Evolutionary conservation across 768 basidiomycete genomes (phyloP).

Genomic region (Crepidotus variabilis): DNA sequence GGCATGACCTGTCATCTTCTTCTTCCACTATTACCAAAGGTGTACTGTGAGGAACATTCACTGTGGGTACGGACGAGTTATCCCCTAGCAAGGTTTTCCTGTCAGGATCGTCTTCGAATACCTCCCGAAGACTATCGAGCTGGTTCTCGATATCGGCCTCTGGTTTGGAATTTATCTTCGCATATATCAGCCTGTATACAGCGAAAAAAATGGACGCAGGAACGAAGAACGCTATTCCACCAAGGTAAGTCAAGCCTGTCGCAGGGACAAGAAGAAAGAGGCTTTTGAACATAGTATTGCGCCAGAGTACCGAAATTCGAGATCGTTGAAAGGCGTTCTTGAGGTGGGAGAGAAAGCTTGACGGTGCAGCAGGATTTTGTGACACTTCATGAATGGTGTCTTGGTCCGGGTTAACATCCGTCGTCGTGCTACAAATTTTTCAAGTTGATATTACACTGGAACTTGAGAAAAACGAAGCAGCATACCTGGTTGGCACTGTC

Average conservation of each 20-base stretch:
- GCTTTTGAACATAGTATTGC: too few relatives aligned
- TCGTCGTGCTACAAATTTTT: background rate
- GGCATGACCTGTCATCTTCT: background rate
- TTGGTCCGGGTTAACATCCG: background rate
- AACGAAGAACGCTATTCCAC: background rate
- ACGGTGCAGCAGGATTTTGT: too few relatives aligned
- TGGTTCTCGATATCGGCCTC: background rate
- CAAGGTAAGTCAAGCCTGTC: too few relatives aligned
- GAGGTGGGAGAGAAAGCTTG: too few relatives aligned
- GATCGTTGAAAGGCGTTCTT: too few relatives aligned
- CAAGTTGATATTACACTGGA: background rate
- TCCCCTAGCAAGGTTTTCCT: background rate
- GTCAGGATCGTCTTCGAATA: background rate
- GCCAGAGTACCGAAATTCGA: too few relatives aligned
- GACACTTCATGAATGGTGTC: too few relatives aligned
- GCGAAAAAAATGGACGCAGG: background rate
- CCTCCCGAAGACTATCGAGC: background rate
- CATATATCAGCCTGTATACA: background rate
- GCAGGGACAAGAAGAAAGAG: too few relatives aligned
- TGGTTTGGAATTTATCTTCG: background rate
- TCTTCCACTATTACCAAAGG: background rate
- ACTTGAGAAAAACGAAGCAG: background rate
- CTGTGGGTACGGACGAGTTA: background rate
- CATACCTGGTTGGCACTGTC: background rate
- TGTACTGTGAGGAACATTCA: background rate